phyloP scores from a whole-genome alignment of 1,139 yeast species.

The Starmera stellimalicola region DNA sequence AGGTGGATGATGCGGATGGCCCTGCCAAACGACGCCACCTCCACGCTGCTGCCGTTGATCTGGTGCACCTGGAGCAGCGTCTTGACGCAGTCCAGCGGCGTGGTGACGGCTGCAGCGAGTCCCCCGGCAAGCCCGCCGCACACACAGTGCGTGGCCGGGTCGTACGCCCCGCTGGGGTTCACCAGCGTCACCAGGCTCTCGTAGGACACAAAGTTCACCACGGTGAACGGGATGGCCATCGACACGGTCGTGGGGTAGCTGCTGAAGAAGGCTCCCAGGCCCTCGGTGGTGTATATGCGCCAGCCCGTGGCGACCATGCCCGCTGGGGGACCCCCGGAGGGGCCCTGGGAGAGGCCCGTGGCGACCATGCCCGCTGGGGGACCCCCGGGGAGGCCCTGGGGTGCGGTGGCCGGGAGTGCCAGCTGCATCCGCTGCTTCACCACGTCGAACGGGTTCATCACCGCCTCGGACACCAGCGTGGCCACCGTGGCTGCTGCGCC shows the following conservation, averaged over 20 bases:
- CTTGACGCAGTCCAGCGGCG: slow-evolving; percentile 91
- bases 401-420: slow-evolving; percentile 2
- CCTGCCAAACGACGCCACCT: slow-evolving; percentile 42
- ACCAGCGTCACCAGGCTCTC: slow-evolving; percentile 70
- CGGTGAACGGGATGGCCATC: slow-evolving; percentile 93
- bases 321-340: slow-evolving; percentile 60
- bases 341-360: slow-evolving; percentile 34
- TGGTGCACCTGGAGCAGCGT: slow-evolving; percentile 69
- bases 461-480: slow-evolving; percentile 83
- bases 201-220: slow-evolving; percentile 86
- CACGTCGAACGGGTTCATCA: slow-evolving; percentile 97
- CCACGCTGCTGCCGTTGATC: slow-evolving; percentile 27
- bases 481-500: slow-evolving; percentile 89
- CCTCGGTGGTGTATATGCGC: slow-evolving; percentile 60
- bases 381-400: slow-evolving; percentile 67
- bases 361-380: slow-evolving; percentile 6
- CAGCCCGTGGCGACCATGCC: slow-evolving; percentile 6
- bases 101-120: slow-evolving; percentile 89
- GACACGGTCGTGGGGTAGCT: slow-evolving; percentile 93
- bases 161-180: slow-evolving; percentile 72
- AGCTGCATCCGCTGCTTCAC: slow-evolving; percentile 78
- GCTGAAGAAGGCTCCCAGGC: slow-evolving; percentile 73
- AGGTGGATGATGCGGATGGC: slow-evolving; percentile 63
- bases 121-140: slow-evolving; percentile 97
- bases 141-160: slow-evolving; percentile 86